Base-by-base conservation (phyloP, 2,329 filamentous ascomycete genomes). In the Cytospora piceicola region DNA sequence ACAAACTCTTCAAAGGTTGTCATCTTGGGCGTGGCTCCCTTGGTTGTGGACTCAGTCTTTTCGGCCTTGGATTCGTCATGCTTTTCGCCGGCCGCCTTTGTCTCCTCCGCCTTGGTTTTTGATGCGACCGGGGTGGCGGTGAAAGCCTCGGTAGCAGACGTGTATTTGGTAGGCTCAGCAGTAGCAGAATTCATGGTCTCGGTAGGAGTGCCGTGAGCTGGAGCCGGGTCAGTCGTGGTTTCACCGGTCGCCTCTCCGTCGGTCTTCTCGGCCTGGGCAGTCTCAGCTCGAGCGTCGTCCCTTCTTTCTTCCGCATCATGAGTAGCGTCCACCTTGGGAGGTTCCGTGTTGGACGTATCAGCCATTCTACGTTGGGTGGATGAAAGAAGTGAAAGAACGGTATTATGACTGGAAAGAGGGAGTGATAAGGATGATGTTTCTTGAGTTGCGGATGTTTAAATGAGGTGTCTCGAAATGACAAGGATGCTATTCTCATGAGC, bases 1-100 rank as follows among this genome's bases (percentile, higher is more conserved):
- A 87, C 85, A 69, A 93, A 82, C 68, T 85, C 80, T 60, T 77
- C 76, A 39, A 92, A 79, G 15, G 81, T 72, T 17, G 76, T 77
- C 67, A 63, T 63, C 36, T 60, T 63, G 2, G 36, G 27, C 5
- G 51, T 7, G 15, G 34, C 56, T 5, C 51, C 54, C 27, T 59
- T 49, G 49, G 34, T 22, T 24, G 59, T 36, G 7, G 59, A 5
- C 3, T 32, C n/a, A 3, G n/a, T 29, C 24, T 61, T 61, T 29
- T 52, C 52, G 29, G 54, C 29, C 34, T 52, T 49, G n/a, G n/a
- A 4, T 12, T 24, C n/a, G 14, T 46, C 42, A 15, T 24, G 14
- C 17, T 8, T 49, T n/a, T 49, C 42, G n/a, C 52, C 56, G 14
- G 51, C 20, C 20, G 61, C 30, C 51, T 60, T 60, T 34, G 52